Evolutionary conservation across 2,329 filamentous ascomycete genomes (phyloP).

Genomic region (Fusarium caatingaense): DNA sequence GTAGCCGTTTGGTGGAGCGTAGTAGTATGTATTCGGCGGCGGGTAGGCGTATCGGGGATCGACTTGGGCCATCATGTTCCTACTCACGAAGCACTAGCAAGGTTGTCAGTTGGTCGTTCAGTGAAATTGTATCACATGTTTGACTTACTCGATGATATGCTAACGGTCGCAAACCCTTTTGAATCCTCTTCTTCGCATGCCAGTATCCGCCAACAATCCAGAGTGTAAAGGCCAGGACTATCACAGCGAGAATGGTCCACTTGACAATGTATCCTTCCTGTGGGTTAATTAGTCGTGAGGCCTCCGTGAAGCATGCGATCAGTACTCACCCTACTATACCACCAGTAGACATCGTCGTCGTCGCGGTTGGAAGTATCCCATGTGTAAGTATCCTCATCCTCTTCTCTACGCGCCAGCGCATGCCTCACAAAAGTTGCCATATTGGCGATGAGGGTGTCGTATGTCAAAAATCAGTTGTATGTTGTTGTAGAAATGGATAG

Average conservation of each 20-base stretch:
- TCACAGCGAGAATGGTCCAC: conserved; percentile 74
- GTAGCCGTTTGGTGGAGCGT: conserved; percentile 51
- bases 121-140: background rate
- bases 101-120: conserved; percentile 4
- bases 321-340: conserved; percentile 46
- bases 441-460: conserved; percentile 4
- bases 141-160: conserved; percentile 73
- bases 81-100: conserved; percentile 64
- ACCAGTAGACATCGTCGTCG: conserved; percentile 46
- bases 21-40: conserved; percentile 53
- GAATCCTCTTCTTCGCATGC: conserved; percentile 75
- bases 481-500: conserved; percentile 18
- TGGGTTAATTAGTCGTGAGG: background rate
- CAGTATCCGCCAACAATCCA: conserved; percentile 76
- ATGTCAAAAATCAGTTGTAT: conserved; percentile 7
- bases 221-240: conserved; percentile 68
- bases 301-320: background rate
- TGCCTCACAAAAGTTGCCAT: conserved; percentile 39
- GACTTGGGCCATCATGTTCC: conserved; percentile 57
- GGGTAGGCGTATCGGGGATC: conserved; percentile 63
- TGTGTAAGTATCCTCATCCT: conserved; percentile 18
- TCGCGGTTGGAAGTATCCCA: conserved; percentile 13
- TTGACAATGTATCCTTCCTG: conserved; percentile 75
- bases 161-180: conserved; percentile 72
- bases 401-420: conserved; percentile 32